Evolutionary conservation across 129 eudicot species (phyloP), one percentile per base, ranked within the genome.

Genomic region (Scalesia atractyloides): DNA sequence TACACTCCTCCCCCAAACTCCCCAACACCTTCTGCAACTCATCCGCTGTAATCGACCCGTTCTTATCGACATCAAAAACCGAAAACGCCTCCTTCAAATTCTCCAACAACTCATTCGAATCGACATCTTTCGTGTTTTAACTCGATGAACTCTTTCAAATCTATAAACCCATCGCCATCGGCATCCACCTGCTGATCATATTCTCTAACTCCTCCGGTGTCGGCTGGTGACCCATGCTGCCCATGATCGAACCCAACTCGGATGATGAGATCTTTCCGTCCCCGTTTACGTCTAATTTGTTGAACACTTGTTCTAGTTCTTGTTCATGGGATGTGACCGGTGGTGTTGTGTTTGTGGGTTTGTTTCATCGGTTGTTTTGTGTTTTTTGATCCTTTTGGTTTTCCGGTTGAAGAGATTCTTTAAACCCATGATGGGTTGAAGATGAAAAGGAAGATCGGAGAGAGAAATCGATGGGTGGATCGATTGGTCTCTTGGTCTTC

Each of bases 101-200:
- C 64, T 76, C 85, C 84, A 81, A 19, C 22, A 75, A 73, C 62
- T 88, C 89, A 5, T 71, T 69, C 2, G 84, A 79, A 67, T 76
- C 87, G 11, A 88, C 15, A 53, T 66, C 89, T 22, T 82, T 88
- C 5, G 96, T 85, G 61, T 88, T 88, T 88, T 50, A 88, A 47
- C 46, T 83, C 88, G 18, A 85, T 73, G 64, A 85, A 88, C 64
- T 88, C 95, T 0, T 17, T 70, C 30, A 88, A 53, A 50, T 83
- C 76, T 5, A 88, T 88, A 75, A 65, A 83, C 7, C 96, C 96
- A 16, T 88, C 96, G 0, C 96, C 96, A 18, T 88, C 87, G 0
- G 78, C 64, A 34, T 88, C 95, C 19, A 85, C 89, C 62, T 88
- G 84, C 17, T 11, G 66, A 89, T 82, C 84, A 86, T 86, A 0